phyloP scores from a whole-genome alignment of 805 yeast species.

The Scheffersomyces coipomensis region DNA sequence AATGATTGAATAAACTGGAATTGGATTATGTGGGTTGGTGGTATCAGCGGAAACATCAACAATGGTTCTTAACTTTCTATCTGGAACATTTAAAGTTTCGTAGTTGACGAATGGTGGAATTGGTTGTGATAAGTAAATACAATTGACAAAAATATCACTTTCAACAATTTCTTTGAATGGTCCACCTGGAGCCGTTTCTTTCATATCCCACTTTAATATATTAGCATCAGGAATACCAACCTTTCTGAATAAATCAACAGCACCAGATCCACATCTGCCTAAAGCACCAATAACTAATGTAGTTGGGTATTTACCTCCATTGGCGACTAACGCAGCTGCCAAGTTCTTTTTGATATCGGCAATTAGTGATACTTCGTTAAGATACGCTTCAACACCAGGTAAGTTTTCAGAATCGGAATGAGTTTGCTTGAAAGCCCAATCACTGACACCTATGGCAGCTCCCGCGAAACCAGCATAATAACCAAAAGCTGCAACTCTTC shows the following conservation, averaged over 20 bases:
- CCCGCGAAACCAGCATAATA: constrained; percentile 99
- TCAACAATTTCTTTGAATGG: constrained; percentile 91
- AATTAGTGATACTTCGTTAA: constrained; percentile 73
- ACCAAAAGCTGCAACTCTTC: constrained; percentile 99
- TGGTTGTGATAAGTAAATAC: constrained; percentile 91
- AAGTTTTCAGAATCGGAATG: constrained; percentile 66
- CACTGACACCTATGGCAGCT: constrained; percentile 92
- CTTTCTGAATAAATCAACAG: constrained; percentile 76
- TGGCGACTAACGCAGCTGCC: constrained; percentile 53
- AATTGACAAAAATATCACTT: constrained; percentile 89
- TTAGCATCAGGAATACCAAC: constrained; percentile 86
- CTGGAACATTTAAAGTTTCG: constrained; percentile 60
- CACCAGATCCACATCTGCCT: constrained; percentile 99
- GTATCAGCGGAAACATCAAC: constrained; percentile 99
- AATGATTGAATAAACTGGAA: constrained; percentile 88
- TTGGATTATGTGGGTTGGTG: constrained; percentile 96
- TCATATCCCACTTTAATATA: constrained; percentile 92
- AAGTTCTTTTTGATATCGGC: constrained; percentile 65
- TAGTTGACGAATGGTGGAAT: constrained; percentile 86
- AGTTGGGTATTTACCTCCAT: constrained; percentile 67
- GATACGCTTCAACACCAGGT: constrained; percentile 79
- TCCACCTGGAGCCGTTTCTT: constrained; percentile 95
- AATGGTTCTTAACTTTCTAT: constrained; percentile 83
- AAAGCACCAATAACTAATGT: constrained; percentile 93
- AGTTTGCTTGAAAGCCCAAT: constrained; percentile 90